Evolutionary conservation across 345 rosid species (phyloP), one percentile per base, ranked within the genome.

Genomic region (Rhizophora apiculata): DNA sequence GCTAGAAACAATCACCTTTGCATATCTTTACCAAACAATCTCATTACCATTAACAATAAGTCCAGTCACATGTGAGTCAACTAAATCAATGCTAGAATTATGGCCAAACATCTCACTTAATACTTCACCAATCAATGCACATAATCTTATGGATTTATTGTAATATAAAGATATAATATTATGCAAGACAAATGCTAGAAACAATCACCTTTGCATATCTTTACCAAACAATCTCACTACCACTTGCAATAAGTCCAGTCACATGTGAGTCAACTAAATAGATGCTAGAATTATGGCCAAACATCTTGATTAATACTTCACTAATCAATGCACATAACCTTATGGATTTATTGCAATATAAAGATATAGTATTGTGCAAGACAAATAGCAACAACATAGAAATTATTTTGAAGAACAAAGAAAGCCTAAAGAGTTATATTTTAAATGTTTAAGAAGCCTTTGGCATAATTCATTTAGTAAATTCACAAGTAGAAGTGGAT

Each of bases 101-200:
- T n/a, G n/a, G n/a, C n/a, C n/a, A n/a, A n/a, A n/a, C 99, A 95
- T 92, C 88, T 89, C 98, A 90, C 89, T 75, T 74, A 95, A 76
- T 68, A 80, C 83, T 86, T 95, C 79, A 9, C 99, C 96, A 55
- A 85, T 90, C 65, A 85, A 78, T 52, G 97, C 85, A 97, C 98
- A 95, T 58, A 92, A 73, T 74, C 87, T 90, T 68, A 95, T 76
- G 64, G 92, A 86, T 68, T 98, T 95, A 92, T 76, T 70, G 66
- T 57, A 66, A 76, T 3, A 52, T 5, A 69, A 80, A 63, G 30
- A 55, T 5, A 7, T n/a, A 46, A 27, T 29, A 29, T 19, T 15
- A 10, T 5, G 19, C 21, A 39, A 72, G 52, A 34, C 37, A 5
- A 34, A 34, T 34, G n/a, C 56, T 6, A 70, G 27, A 69, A 73